A percentile compares a stretch with the other conserved stretches of the same genome.
These are phyloP conservation scores for Uncinocarpus reesii DNA, from an alignment of 2,329 filamentous ascomycete species.

Conservation along the genomic window DNA sequence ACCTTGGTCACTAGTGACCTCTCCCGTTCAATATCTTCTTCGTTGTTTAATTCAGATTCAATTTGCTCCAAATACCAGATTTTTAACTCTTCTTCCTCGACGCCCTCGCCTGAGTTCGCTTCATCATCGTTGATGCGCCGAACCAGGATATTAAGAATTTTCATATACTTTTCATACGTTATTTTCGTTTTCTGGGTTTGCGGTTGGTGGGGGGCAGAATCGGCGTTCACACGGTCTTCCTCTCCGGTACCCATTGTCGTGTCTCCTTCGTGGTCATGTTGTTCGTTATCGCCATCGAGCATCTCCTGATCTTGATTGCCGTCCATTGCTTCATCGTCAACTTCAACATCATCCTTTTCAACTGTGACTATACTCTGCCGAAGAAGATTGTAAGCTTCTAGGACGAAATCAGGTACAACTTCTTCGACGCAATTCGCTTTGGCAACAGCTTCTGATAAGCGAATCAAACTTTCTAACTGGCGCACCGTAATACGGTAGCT, in stretches of 20 bases:
- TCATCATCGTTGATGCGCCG: slow-evolving; percentile 77
- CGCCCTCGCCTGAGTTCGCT: slow-evolving; percentile 61
- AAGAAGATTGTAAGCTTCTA: slow-evolving; percentile 83
- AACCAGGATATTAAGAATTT: slow-evolving; percentile 78
- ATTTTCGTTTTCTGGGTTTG: slow-evolving; percentile 64
- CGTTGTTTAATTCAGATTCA: slow-evolving; percentile 67
- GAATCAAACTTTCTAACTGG: slow-evolving; percentile 91
- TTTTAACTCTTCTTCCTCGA: slow-evolving; percentile 70
- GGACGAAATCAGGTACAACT: slow-evolving; percentile 71
- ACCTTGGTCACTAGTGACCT: slow-evolving; percentile 68
- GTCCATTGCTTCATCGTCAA: slow-evolving; percentile 64
- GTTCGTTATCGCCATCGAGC: slow-evolving; percentile 35
- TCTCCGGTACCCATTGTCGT: slow-evolving; percentile 46
- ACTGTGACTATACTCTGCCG: slow-evolving; percentile 94
- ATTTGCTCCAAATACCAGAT: slow-evolving; percentile 89
- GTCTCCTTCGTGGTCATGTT: slow-evolving; percentile 40
- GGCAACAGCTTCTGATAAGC: slow-evolving; percentile 91
- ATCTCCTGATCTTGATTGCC: slow-evolving; percentile 43
- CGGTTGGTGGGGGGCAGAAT: slow-evolving; percentile 27
- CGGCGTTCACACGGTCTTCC: slow-evolving; percentile 30
- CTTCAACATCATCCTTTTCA: slow-evolving; percentile 92
- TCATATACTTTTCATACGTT: slow-evolving; percentile 88
- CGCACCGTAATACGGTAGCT: slow-evolving; percentile 96
- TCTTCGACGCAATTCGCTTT: slow-evolving; percentile 95
- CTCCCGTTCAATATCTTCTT: slow-evolving; percentile 73